phyloP scores from a whole-genome alignment of 768 basidiomycete species.

The Tulasnella sp. region DNA sequence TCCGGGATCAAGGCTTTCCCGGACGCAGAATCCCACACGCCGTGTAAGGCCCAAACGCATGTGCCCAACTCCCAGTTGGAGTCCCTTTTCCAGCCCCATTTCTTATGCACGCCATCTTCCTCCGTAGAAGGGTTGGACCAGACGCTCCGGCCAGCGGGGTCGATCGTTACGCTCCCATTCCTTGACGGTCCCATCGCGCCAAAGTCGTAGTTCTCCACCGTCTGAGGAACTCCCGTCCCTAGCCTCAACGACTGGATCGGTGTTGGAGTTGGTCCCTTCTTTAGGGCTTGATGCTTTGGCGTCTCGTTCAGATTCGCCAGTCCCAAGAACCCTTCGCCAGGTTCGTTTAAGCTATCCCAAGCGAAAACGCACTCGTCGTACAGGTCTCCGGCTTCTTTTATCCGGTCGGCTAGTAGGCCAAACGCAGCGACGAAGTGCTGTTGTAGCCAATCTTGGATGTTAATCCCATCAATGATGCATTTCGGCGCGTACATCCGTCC shows the following conservation, averaged over 20 bases:
- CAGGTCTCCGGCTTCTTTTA: constrained; percentile 61
- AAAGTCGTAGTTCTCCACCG: constrained; percentile 75
- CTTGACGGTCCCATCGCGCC: constrained; percentile 63
- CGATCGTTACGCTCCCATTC: constrained; percentile 65
- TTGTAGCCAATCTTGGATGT: constrained; percentile 85
- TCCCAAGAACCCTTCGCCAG: constrained; percentile 69
- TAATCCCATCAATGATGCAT: constrained; percentile 79
- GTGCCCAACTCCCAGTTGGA: constrained; percentile 58
- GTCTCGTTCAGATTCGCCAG: constrained; percentile 56
- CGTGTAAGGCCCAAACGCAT: constrained; percentile 81
- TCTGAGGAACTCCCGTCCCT: constrained; percentile 78
- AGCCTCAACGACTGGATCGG: constrained; percentile 74
- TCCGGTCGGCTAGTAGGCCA: constrained; percentile 60
- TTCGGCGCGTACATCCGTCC: constrained; percentile 82
- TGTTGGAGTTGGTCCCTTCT: constrained; percentile 80
- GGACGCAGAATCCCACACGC: constrained; percentile 69
- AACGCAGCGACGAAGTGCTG: constrained; percentile 65
- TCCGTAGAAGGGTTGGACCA: constrained; percentile 53
- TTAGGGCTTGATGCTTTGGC: constrained; percentile 57
- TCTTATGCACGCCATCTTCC: constrained; percentile 41
- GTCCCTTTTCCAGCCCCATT: constrained; percentile 80
- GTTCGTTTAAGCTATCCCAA: constrained; percentile 96
- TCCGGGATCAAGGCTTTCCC: constrained; percentile 55
- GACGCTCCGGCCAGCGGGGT: constrained; percentile 67
- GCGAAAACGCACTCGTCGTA: constrained; percentile 85